Evolutionary conservation across 2,329 filamentous ascomycete species (phyloP), one percentile per base, ranked within the genome.

Genomic region (Pseudofabraea citricarpa): DNA sequence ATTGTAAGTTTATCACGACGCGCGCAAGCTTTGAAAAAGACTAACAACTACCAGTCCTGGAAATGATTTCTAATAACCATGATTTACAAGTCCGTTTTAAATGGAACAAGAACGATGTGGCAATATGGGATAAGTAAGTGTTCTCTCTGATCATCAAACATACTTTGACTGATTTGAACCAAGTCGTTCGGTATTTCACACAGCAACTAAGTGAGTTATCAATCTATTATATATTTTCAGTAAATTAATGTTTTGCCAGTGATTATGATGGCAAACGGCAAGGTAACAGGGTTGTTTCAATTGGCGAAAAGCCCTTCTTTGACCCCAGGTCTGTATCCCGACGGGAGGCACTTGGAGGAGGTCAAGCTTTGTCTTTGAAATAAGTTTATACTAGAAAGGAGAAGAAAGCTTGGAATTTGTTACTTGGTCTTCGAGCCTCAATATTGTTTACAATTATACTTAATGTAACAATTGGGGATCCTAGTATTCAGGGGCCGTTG

Each of bases 121-220:
- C 79, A 2, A 81, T 85, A 50, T 86, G 82, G 82, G 81, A 86
- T 56, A 85, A 85, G 32, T 43, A 37, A 19, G 22, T 42, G 12
- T 18, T 16, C 6, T 29, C 40, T 41, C 54, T 41, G 52, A 69
- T 20, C 67, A n/a, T n/a, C n/a, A n/a, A n/a, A n/a, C n/a, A n/a
- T n/a, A n/a, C n/a, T n/a, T n/a, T n/a, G n/a, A n/a, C n/a, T n/a
- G n/a, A n/a, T n/a, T n/a, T n/a, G n/a, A n/a, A n/a, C n/a, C 27
- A 13, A 45, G 43, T 52, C 63, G 70, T 36, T 70, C 63, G 20
- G 71, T 65, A 3, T 67, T 65, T 45, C 68, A 72, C 44, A 68
- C 72, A 32, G 78, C 77, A 0, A 83, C 77, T n/a, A n/a, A n/a
- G n/a, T n/a, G n/a, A n/a, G n/a, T n/a, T n/a, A n/a, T n/a, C n/a